Evolutionary conservation across 345 rosid genomes (phyloP).

Genomic region (Fremontodendron californicum): DNA sequence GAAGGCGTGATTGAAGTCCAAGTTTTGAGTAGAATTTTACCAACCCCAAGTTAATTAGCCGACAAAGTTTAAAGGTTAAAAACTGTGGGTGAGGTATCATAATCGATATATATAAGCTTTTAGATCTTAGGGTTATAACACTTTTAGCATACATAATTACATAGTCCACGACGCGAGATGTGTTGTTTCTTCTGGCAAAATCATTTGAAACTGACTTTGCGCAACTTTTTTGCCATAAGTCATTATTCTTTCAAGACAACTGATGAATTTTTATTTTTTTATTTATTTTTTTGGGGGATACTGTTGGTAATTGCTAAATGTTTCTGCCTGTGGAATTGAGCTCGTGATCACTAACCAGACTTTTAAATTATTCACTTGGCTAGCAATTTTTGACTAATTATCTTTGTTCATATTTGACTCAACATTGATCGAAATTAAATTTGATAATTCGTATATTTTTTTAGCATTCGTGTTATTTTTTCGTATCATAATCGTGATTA

Average conservation of each 20-base stretch:
- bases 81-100: background rate
- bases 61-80: background rate
- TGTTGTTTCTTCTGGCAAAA: conserved; percentile 13
- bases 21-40: background rate
- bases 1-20: background rate
- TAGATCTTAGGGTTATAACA: background rate
- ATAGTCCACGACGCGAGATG: background rate
- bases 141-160: background rate
- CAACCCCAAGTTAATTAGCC: background rate
- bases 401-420: background rate
- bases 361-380: background rate
- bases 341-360: too few species aligned
- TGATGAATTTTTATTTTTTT: too few species aligned
- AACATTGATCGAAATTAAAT: too few species aligned
- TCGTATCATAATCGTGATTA: too few species aligned
- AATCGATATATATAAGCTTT: background rate
- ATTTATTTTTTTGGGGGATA: background rate
- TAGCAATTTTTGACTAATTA: background rate
- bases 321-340: background rate
- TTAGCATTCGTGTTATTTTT: too few species aligned
- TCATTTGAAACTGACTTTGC: conserved; percentile 6
- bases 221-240: too few species aligned
- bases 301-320: background rate
- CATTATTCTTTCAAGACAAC: background rate
- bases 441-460: too few species aligned